Evolutionary conservation across 2,329 filamentous ascomycete genomes (phyloP), one percentile per base, ranked within the genome.

Genomic region (Beauveria sp.): DNA sequence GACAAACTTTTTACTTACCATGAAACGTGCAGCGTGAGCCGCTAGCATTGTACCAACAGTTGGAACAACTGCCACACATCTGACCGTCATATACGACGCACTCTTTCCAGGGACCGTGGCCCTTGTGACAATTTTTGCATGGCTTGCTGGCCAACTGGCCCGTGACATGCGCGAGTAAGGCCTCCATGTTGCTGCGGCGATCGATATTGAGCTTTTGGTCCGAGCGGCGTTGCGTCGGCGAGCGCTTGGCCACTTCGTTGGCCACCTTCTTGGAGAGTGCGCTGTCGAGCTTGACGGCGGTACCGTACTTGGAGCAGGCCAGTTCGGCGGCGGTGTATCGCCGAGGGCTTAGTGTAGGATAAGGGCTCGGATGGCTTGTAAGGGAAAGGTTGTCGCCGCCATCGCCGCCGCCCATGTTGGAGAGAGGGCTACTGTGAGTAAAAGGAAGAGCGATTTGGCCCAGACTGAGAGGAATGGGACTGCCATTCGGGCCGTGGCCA

Each of bases 41-140:
- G 56, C 82, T 84, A 8, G 83, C 83, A 62, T 86, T 86, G 70
- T 83, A 86, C 83, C 83, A 86, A 69, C 83, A 86, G 67, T 86
- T 86, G 62, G 83, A 79, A 64, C 83, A 86, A 67, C 81, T 84
- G 10, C 83, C 83, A 63, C 81, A 85, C 80, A 86, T 82, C 68
- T 84, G 80, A 1, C 83, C 83, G 53, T 80, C 79, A 24, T 83
- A 80, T n/a, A 84, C 74, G n/a, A 86, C 76, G 65, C 83, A 86
- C 18, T 76, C 75, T 1, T 76, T 81, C 83, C 83, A 86, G 0
- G 83, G 83, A 0, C 83, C 83, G 63, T 85, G 81, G 4, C 82
- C 82, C 68, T 84, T 85, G 70, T 80, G 77, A 69, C 83, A 86
- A 70, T 83, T 85, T 70, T 83, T 83, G 71, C 83, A 86, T 0